A percentile compares a stretch with the other conserved stretches of the same genome.
These are phyloP conservation scores for Vanderwaltozyma polyspora DNA, from an alignment of 805 yeast genomes.

Conservation along the genomic window DNA sequence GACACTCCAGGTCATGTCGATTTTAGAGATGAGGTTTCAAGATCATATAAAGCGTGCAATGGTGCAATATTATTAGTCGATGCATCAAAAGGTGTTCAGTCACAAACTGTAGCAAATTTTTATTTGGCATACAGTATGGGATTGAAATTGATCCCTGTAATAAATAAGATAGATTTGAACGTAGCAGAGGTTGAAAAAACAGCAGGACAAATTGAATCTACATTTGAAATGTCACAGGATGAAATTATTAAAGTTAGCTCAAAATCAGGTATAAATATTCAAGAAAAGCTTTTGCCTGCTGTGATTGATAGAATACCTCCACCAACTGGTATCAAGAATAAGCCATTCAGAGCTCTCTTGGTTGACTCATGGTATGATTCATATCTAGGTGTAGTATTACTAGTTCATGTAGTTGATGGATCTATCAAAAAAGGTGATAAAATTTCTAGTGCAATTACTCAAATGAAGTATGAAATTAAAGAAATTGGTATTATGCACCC, in stretches of 20 bases:
- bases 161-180: conserved; percentile 83
- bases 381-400: conserved; percentile 79
- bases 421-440: conserved; percentile 59
- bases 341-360: conserved; percentile 46
- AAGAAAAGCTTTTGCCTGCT: conserved; percentile 61
- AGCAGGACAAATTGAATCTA: conserved; percentile 70
- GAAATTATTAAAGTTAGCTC: conserved; percentile 84
- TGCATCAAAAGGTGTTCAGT: conserved; percentile 94
- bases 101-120: conserved; percentile 97
- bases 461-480: conserved; percentile 69
- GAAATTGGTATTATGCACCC: conserved; percentile 97
- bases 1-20: conserved; percentile 99
- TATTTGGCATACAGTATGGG: conserved; percentile 81
- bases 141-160: conserved; percentile 72
- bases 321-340: conserved; percentile 51
- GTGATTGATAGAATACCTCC: conserved; percentile 73
- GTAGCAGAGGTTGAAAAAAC: conserved; percentile 70
- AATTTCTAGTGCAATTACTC: conserved; percentile 67
- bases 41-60: conserved; percentile 93
- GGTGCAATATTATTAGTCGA: conserved; percentile 87
- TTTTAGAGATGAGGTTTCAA: conserved; percentile 74
- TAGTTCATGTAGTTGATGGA: conserved; percentile 83
- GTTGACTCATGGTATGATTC: conserved; percentile 98
- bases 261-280: conserved; percentile 74
- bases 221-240: conserved; percentile 66